These are phyloP conservation scores for Laburnicola sp. DNA, from an alignment of 2,329 filamentous ascomycete genomes.

Conservation along the genomic window DNA sequence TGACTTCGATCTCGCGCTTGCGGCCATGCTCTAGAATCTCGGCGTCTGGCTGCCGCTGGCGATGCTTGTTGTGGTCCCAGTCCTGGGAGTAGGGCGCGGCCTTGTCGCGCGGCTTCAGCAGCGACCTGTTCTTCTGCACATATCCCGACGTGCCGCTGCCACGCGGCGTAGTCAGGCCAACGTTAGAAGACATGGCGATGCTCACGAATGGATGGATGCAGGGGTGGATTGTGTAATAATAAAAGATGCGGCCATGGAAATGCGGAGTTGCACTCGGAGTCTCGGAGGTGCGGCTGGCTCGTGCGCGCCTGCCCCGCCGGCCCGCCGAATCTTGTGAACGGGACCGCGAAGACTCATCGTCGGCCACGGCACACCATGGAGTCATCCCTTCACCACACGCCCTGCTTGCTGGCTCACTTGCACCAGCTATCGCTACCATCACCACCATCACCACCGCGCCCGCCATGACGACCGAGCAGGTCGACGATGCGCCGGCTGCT, in stretches of 20 bases:
- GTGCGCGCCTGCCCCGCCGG: conserved; percentile 27
- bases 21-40: conserved; percentile 94
- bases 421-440: neutral
- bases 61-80: conserved; percentile 69
- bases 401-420: neutral
- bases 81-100: conserved; percentile 76
- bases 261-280: conserved; percentile 27
- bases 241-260: conserved; percentile 5
- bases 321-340: conserved; percentile 28
- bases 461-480: conserved; percentile 26
- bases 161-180: conserved; percentile 90
- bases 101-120: conserved; percentile 81
- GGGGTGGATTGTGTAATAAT: neutral
- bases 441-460: conserved; percentile 1
- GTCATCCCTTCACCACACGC: conserved; percentile 13
- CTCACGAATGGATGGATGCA: neutral
- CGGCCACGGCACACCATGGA: conserved; percentile 24
- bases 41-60: conserved; percentile 82
- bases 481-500: conserved; percentile 4
- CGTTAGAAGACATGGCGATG: conserved; percentile 86
- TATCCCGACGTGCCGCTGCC: conserved; percentile 97
- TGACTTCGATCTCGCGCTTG: conserved; percentile 87
- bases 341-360: conserved; percentile 22
- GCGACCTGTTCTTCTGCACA: conserved; percentile 92
- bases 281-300: conserved; percentile 15